Percentiles rank a stretch among this genome's conserved stretches.
Conservation (phyloP, 805 yeast genomes). For the Pachysolen tannophilus region DNA sequence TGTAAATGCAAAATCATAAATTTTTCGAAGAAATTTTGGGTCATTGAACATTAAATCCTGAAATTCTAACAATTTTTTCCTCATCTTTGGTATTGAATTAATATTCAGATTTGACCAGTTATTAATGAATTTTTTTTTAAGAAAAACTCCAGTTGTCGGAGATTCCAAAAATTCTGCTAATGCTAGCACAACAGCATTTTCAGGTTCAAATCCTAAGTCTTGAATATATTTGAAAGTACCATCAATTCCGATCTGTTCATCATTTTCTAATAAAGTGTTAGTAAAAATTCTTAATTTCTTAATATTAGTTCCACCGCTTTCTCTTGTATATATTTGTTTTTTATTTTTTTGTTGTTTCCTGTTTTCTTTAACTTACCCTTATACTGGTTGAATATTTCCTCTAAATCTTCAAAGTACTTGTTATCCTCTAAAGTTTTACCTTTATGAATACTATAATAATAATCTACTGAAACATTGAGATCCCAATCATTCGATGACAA, state of each 20-base stretch:
- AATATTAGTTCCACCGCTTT: too few species aligned
- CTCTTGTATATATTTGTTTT: constrained; percentile 18
- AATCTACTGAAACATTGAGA: constrained; percentile 24
- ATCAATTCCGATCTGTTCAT: constrained; percentile 54
- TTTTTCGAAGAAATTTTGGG: constrained; percentile 35
- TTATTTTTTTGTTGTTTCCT: background rate
- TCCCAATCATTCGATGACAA: constrained; percentile 25
- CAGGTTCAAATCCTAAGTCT: constrained; percentile 66
- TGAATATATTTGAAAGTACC: constrained; percentile 66
- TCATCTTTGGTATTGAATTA: constrained; percentile 39
- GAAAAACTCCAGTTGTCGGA: constrained; percentile 59
- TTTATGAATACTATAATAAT: constrained; percentile 16
- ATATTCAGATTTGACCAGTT: constrained; percentile 43
- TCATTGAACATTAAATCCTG: constrained; percentile 26
- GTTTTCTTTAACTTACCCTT: too few species aligned
- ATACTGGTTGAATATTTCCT: constrained; percentile 25
- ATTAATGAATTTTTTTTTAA: constrained; percentile 36
- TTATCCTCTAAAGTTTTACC: constrained; percentile 1
- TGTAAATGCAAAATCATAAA: constrained; percentile 67
- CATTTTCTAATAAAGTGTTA: too few species aligned
- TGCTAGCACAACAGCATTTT: constrained; percentile 63
- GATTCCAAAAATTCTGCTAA: constrained; percentile 63
- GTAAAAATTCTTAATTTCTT: too few species aligned
- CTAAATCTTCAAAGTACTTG: constrained; percentile 12
- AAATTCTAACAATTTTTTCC: constrained; percentile 23